Evolutionary conservation across 2,329 filamentous ascomycete genomes (phyloP), one percentile per base, ranked within the genome.

Genomic region (Penicillium sclerotiorum): DNA sequence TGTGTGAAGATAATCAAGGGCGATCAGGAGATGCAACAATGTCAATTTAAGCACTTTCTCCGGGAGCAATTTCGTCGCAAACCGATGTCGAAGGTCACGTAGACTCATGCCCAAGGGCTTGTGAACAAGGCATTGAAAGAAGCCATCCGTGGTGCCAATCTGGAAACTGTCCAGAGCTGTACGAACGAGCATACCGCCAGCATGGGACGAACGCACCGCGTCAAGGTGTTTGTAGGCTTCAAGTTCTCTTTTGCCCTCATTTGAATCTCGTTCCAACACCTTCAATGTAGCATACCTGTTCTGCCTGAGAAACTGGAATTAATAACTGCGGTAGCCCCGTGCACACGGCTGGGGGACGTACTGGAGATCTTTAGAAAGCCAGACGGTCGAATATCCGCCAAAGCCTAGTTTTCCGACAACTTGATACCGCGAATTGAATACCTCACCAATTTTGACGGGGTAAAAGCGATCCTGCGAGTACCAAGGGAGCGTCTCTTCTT

Each of bases 91-190:
- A 23, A 65, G 41, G 23, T 61, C 51, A 28, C 51, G 53, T 35
- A 62, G 55, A 30, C 53, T 67, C 46, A 58, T 61, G 15, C 60
- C 60, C 25, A 67, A 56, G 23, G 64, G 59, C 12, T 53, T 47
- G 38, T 67, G 65, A 15, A 67, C 55, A 4, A 69, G 58, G 50
- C 66, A 69, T 42, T 39, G 50, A 49, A 69, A 61, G 11, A 18
- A 12, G 15, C 57, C 52, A 35, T 56, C 27, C 12, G 60, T 58
- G 22, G 57, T 57, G n/a, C 44, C 37, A 38, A 66, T 49, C 8
- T 64, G 43, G 49, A 72, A 72, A n/a, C 33, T 38, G 2, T 38
- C 33, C 7, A 38, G 32, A n/a, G 20, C 13, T 12, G 38, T 15
- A 17, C 22, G 32, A 28, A 46, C 32, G 4, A 38, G 7, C 2